Evolutionary conservation across 805 yeast species (phyloP).

Genomic region (Hanseniaspora meyeri): DNA sequence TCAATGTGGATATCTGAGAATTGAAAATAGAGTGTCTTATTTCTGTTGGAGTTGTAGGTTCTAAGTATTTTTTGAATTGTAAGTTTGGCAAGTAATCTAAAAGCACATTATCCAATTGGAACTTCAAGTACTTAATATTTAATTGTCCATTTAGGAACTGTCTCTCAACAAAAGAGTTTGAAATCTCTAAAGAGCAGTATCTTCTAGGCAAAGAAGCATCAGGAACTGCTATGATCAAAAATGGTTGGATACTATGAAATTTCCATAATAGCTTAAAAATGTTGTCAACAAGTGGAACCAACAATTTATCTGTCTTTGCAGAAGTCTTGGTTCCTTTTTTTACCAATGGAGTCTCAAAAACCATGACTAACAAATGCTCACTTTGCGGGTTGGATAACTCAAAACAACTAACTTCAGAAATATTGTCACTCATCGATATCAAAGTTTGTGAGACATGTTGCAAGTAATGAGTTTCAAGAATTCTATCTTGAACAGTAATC

Average conservation of each 20-base stretch:
- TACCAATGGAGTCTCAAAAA: constrained; percentile 50
- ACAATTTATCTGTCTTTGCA: constrained; percentile 20
- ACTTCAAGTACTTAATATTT: constrained; percentile 69
- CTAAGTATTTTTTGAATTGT: constrained; percentile 16
- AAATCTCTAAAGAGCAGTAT: constrained; percentile 64
- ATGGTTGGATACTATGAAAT: constrained; percentile 63
- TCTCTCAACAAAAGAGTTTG: constrained; percentile 74
- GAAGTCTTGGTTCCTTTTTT: constrained; percentile 17
- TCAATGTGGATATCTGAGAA: constrained; percentile 48
- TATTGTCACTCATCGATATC: constrained; percentile 66
- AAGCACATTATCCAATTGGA: constrained; percentile 32
- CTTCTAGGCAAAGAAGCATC: constrained; percentile 77
- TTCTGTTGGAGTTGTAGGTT: constrained; percentile 14
- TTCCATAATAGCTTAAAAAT: constrained; percentile 29
- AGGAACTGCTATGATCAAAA: constrained; percentile 69
- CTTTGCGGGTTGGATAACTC: constrained; percentile 39
- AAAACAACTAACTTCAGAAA: constrained; percentile 84
- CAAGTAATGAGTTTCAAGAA: constrained; percentile 49
- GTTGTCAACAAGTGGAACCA: constrained; percentile 27
- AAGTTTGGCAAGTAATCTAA: constrained; percentile 29
- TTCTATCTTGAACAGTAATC: background rate
- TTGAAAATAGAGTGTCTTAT: constrained; percentile 23
- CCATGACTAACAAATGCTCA: constrained; percentile 72
- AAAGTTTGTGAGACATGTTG: constrained; percentile 77
- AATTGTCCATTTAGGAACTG: constrained; percentile 68